These are phyloP conservation scores for Immersiella caudata DNA, from an alignment of 495 filamentous ascomycete species.

Conservation along the genomic window DNA sequence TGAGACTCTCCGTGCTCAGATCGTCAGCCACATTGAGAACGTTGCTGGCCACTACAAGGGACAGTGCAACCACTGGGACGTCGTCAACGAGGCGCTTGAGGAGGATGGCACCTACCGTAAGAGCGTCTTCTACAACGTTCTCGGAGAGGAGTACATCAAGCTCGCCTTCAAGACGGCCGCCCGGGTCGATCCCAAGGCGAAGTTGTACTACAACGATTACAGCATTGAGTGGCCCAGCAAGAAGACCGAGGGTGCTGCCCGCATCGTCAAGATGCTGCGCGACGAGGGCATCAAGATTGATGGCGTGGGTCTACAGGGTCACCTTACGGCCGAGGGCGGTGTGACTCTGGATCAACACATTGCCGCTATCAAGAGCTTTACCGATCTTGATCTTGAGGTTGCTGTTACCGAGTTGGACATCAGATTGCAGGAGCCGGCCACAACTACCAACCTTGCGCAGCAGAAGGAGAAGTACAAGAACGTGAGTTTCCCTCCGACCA, in stretches of 20 bases:
- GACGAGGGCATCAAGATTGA: constrained; percentile 59
- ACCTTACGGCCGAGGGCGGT: constrained; percentile 59
- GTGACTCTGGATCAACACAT: constrained; percentile 50
- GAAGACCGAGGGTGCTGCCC: constrained; percentile 43
- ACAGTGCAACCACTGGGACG: constrained; percentile 58
- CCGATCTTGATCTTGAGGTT: constrained; percentile 58
- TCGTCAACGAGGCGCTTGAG: constrained; percentile 67
- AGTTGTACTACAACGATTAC: constrained; percentile 71
- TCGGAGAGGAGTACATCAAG: constrained; percentile 58
- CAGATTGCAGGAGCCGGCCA: constrained; percentile 51
- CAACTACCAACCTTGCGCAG: constrained; percentile 48
- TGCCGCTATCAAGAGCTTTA: constrained; percentile 49
- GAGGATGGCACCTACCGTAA: constrained; percentile 61
- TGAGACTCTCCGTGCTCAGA: constrained; percentile 46
- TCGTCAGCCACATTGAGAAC: constrained; percentile 56
- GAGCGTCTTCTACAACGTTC: constrained; percentile 55
- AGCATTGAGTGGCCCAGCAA: constrained; percentile 56
- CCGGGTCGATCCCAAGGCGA: constrained; percentile 56
- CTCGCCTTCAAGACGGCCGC: constrained; percentile 57
- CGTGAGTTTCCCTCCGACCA: constrained; percentile 24
- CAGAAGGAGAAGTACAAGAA: constrained; percentile 62
- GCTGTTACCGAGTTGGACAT: constrained; percentile 65
- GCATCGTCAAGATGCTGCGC: constrained; percentile 56
- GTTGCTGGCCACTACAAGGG: constrained; percentile 56
- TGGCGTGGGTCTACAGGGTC: constrained; percentile 64